These are phyloP conservation scores for Lojkania enalia DNA, from an alignment of 2,329 filamentous ascomycete species.

Conservation along the genomic window DNA sequence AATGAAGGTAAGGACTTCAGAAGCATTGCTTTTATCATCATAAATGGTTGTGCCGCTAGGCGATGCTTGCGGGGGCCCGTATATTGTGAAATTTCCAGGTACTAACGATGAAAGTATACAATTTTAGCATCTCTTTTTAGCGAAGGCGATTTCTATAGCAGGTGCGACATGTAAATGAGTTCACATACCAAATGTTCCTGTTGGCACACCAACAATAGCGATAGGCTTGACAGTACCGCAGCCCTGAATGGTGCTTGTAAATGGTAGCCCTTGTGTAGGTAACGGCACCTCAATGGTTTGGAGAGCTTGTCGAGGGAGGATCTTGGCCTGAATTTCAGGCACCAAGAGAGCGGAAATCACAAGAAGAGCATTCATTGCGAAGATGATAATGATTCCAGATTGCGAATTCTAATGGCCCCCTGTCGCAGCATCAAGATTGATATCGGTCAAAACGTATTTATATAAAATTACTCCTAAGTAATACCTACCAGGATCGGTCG, in stretches of 20 bases:
- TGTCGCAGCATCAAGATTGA: too few species aligned
- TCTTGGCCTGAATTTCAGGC: background rate
- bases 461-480: too few species aligned
- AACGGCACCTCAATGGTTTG: conserved; percentile 8
- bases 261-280: conserved; percentile 2
- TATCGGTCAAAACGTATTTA: too few species aligned
- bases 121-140: background rate
- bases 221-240: conserved; percentile 11
- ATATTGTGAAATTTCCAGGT: conserved; percentile 11
- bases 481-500: too few species aligned
- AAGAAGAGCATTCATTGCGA: background rate
- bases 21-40: conserved; percentile 5
- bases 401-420: too few species aligned
- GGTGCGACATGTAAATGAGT: background rate
- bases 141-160: too few species aligned
- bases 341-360: background rate
- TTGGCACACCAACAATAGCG: conserved; percentile 9
- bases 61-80: conserved; percentile 8
- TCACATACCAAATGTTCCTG: conserved; percentile 6
- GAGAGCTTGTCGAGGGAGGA: conserved; percentile 3
- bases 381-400: too few species aligned
- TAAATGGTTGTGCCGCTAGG: conserved; percentile 5
- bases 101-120: background rate
- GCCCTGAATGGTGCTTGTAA: conserved; percentile 9
- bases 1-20: conserved; percentile 8